Conservation (phyloP, 768 basidiomycete genomes). For the Pisolithus albus region DNA sequence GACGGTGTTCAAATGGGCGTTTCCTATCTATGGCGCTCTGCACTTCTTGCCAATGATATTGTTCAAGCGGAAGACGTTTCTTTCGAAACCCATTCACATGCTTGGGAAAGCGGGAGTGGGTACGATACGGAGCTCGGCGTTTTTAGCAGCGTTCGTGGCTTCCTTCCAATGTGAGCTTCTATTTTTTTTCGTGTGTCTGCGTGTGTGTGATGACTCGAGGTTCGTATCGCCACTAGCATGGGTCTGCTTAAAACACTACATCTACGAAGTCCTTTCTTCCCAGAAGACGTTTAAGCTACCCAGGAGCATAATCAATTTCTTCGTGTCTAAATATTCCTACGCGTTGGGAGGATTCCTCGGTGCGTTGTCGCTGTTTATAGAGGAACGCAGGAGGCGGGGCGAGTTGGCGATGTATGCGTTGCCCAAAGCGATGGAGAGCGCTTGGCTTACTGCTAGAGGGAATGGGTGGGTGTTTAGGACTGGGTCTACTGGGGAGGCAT, state of each 20-base stretch:
- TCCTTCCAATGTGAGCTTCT: slow-evolving; percentile 68
- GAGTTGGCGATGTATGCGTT: slow-evolving; percentile 91
- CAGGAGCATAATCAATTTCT: slow-evolving; percentile 41
- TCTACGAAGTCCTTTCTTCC: slow-evolving; percentile 44
- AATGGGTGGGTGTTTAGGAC: slow-evolving; percentile 69
- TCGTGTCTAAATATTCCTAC: slow-evolving; percentile 66
- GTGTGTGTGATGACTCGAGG: background rate
- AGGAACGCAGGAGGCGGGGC: slow-evolving; percentile 79
- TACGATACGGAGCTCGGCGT: slow-evolving; percentile 77
- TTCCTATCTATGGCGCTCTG: slow-evolving; percentile 80
- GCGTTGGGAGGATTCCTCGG: slow-evolving; percentile 68
- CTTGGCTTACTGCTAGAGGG: slow-evolving; percentile 76
- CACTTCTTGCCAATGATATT: slow-evolving; percentile 84
- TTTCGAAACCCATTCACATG: slow-evolving; percentile 59
- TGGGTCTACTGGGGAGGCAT: slow-evolving; percentile 60
- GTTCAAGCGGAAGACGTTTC: slow-evolving; percentile 67
- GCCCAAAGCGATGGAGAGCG: slow-evolving; percentile 84
- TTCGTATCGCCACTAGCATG: slow-evolving; percentile 38
- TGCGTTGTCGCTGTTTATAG: slow-evolving; percentile 76
- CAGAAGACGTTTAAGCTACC: slow-evolving; percentile 34
- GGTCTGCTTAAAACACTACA: slow-evolving; percentile 60
- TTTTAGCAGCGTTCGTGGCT: slow-evolving; percentile 76
- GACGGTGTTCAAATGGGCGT: slow-evolving; percentile 76
- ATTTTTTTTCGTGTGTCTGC: background rate
- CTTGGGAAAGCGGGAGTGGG: slow-evolving; percentile 60